Conservation (phyloP, 305 asterid genomes). For the Fraxinus greggii region DNA sequence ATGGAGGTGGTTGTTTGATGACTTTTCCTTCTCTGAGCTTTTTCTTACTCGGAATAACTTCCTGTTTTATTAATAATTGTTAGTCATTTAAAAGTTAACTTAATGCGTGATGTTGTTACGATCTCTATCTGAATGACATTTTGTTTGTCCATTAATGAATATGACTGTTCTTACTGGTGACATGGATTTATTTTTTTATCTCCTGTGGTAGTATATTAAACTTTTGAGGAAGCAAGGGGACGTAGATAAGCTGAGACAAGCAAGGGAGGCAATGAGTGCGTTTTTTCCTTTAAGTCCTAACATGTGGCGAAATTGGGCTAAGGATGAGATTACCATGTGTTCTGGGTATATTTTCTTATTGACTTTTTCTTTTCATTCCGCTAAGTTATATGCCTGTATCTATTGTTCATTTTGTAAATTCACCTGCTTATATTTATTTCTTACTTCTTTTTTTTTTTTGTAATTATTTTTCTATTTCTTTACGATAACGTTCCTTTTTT, state of each 20-base stretch:
- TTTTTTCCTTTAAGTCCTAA: slow-evolving; percentile 73
- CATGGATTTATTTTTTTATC: slow-evolving; percentile 12
- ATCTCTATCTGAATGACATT: slow-evolving; percentile 3
- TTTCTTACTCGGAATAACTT: background rate
- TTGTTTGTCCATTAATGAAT: background rate
- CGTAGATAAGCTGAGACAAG: slow-evolving; percentile 71
- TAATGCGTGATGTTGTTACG: background rate
- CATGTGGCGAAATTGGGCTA: slow-evolving; percentile 94
- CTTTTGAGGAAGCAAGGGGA: slow-evolving; percentile 82
- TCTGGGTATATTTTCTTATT: slow-evolving; percentile 45
- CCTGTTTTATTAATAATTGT: background rate
- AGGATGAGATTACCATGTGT: slow-evolving; percentile 66
- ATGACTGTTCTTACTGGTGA: slow-evolving; percentile 2
- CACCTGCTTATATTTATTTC: background rate
- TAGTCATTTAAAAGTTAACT: background rate
- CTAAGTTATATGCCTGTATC: background rate
- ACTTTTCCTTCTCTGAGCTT: background rate
- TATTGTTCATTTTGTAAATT: background rate
- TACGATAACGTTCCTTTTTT: background rate
- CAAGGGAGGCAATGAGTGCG: slow-evolving; percentile 83
- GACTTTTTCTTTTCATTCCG: background rate
- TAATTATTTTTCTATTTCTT: background rate
- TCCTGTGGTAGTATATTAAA: slow-evolving; percentile 55
- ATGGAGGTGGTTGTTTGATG: background rate
- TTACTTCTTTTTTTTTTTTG: background rate